Conservation (phyloP, 257 asterid genomes). For the Solanum sparsipilum region DNA sequence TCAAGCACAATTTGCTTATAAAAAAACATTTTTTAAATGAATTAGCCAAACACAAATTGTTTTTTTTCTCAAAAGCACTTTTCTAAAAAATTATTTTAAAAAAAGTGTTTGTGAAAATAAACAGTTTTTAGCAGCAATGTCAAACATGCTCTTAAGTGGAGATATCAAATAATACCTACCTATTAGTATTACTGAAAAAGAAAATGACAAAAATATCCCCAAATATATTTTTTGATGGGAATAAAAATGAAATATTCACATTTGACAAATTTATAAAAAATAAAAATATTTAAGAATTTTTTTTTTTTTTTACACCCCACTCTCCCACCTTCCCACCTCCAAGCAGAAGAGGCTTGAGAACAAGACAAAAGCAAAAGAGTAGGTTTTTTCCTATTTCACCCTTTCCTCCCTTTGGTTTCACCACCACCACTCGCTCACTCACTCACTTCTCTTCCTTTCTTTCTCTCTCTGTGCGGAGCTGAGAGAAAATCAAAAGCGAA, state of each 20-base stretch:
- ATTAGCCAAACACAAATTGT: too few relatives aligned
- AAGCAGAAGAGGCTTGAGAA: neutral
- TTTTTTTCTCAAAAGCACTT: too few relatives aligned
- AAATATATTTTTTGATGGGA: neutral
- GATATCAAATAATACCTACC: neutral
- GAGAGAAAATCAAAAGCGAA: neutral
- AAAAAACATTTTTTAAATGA: too few relatives aligned
- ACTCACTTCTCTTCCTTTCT: neutral
- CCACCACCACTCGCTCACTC: neutral
- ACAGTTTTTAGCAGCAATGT: too few relatives aligned
- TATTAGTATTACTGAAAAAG: neutral
- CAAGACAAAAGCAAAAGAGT: neutral
- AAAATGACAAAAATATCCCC: neutral
- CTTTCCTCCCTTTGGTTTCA: neutral
- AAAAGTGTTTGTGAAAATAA: too few relatives aligned
- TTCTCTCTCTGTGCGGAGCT: neutral
- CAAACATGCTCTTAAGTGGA: neutral
- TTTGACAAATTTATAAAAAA: neutral
- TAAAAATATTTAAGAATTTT: neutral
- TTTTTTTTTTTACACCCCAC: too few relatives aligned
- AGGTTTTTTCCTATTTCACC: neutral
- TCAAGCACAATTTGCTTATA: too few relatives aligned
- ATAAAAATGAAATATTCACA: neutral
- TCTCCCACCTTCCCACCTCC: neutral
- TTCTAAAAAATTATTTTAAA: too few relatives aligned